Conservation (phyloP, 2,329 filamentous ascomycete genomes). For the Cladophialophora carrionii region DNA sequence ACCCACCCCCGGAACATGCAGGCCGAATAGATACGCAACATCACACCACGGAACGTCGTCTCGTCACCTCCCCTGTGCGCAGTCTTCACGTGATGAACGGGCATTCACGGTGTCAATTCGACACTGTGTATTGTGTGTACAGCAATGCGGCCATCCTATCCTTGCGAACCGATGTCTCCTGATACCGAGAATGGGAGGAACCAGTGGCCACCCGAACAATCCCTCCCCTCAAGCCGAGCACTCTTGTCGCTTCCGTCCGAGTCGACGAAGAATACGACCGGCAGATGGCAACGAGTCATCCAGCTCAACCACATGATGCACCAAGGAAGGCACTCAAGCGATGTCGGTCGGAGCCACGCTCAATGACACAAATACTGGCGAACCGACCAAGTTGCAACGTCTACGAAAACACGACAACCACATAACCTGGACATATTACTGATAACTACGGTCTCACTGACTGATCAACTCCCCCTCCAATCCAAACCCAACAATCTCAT, state of each 20-base stretch:
- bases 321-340: not conserved
- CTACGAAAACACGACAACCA: not conserved
- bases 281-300: not conserved
- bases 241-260: conserved; percentile 21
- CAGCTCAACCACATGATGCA: conserved; percentile 15
- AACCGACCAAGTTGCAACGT: not conserved
- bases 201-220: conserved; percentile 16
- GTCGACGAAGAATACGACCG: not conserved
- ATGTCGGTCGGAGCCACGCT: not conserved
- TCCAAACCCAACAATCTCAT: not conserved
- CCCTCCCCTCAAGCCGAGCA: not conserved
- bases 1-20: conserved; percentile 2
- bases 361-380: not conserved
- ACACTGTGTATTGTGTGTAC: not conserved
- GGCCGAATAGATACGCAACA: conserved; percentile 3
- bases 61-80: not conserved
- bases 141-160: not conserved
- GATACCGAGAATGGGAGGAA: conserved; percentile 5
- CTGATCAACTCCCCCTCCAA: not conserved
- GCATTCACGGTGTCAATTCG: not conserved
- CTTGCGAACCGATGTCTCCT: conserved; percentile 11
- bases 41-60: conserved; percentile 6
- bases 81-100: not conserved
- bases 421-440: not conserved
- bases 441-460: not conserved